These are phyloP conservation scores for Xylariales sp. DNA, from an alignment of 2,329 filamentous ascomycete species.

Conservation along the genomic window DNA sequence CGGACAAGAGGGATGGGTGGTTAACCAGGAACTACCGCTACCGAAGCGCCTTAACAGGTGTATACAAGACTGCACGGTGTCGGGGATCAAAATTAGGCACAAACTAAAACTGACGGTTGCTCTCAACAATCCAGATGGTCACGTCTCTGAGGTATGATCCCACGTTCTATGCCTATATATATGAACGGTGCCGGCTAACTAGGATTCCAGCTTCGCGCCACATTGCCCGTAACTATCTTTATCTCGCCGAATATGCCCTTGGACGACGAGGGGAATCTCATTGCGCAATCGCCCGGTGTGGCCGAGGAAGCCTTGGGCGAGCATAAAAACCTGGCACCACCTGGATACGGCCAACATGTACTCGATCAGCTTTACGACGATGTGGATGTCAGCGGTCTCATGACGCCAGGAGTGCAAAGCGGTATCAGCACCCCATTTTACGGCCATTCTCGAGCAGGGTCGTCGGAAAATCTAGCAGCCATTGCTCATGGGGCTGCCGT, in stretches of 20 bases:
- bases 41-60: slow-evolving; percentile 86
- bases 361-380: slow-evolving; percentile 93
- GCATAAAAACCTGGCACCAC: slow-evolving; percentile 76
- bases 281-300: slow-evolving; percentile 67
- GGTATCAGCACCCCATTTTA: slow-evolving; percentile 86
- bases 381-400: slow-evolving; percentile 82
- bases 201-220: slow-evolving; percentile 76
- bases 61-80: slow-evolving; percentile 88
- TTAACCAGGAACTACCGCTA: slow-evolving; percentile 73
- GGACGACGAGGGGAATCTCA: slow-evolving; percentile 85
- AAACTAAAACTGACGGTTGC: slow-evolving; percentile 93
- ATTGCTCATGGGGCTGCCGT: slow-evolving; percentile 61
- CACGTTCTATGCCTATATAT: slow-evolving; percentile 1
- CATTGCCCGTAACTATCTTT: slow-evolving; percentile 90
- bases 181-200: slow-evolving; percentile 36
- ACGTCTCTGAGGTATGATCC: slow-evolving; percentile 82
- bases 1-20: slow-evolving; percentile 72
- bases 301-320: slow-evolving; percentile 56
- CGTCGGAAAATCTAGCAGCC: slow-evolving; percentile 80
- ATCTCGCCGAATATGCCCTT: slow-evolving; percentile 94
- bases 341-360: slow-evolving; percentile 89
- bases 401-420: slow-evolving; percentile 71
- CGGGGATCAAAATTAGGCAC: slow-evolving; percentile 91
- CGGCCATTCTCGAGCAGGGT: slow-evolving; percentile 77
- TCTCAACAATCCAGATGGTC: slow-evolving; percentile 93